Evolutionary conservation across 352 stramenopile genomes (phyloP), one percentile per base, ranked within the genome.

Genomic region (Phytophthora ohioensis): DNA sequence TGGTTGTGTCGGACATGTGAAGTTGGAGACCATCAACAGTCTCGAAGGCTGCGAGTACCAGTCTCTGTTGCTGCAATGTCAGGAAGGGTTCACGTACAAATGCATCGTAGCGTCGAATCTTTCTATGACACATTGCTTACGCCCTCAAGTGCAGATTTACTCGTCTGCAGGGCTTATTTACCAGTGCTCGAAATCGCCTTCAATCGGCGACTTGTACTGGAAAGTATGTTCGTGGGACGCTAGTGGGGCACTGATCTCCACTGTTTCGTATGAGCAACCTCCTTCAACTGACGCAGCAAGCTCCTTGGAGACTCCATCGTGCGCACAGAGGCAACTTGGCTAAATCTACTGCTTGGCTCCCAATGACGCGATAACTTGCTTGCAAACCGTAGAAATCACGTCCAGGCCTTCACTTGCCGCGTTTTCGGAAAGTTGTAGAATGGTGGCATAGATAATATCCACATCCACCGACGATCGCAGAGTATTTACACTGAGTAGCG

Each of bases 141-240:
- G 54, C 17, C 76, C 81, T 61, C 76, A 75, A 10, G 56, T 90
- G 38, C 80, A 92, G 66, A 71, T 92, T 6, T 92, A 87, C 63
- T 74, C 78, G n/a, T 67, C 56, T 34, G 52, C 64, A 0, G 81
- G 80, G 17, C 70, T 88, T n/a, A 36, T 86, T 46, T 75, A 78
- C 58, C 76, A 90, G 49, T 62, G 52, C 17, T 66, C 57, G 12
- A 58, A 79, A 5, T 59, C 74, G 30, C 52, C 58, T 48, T 90
- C 69, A 65, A 71, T 67, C 57, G 57, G 64, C 21, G 58, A 72
- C 4, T 87, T 88, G 54, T 90, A 91, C 56, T 88, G 80, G 82
- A 57, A 60, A 31, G 71, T 88, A 7, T 90, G 85, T 58, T 74
- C 27, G 4, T 92, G 85, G 85, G 61, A 80, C 45, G 41, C 30